Base-by-base conservation (phyloP, 1,284 basidiomycete species). In the Ustilago nuda region DNA sequence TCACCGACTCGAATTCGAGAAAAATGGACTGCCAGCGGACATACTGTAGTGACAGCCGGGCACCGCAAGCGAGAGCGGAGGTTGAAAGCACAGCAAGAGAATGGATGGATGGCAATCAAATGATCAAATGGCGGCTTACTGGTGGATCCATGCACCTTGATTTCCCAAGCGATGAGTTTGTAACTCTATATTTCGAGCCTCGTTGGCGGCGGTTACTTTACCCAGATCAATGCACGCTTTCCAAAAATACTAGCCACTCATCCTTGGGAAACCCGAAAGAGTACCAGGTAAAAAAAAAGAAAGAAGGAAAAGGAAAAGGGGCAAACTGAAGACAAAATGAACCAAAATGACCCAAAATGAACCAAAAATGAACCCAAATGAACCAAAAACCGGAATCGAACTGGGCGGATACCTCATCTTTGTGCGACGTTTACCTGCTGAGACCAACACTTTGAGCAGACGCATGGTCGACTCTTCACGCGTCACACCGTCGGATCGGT, bases 101-200 rank as follows among this genome's bases (percentile, higher is more conserved):
- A 1, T 45, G 39, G 7, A 43, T 19, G 53, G 53, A 13, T 41
- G 35, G 37, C 53, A 55, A 2, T 13, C 48, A 30, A 50, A 30
- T 30, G 48, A 7, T 13, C 48, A 30, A 50, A 30, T 30, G 48
- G 46, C 50, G 56, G 56, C 56, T 60, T 60, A 37, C 36, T 13
- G 23, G 37, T 48, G 56, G 13, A 48, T 60, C 56, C 33, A 62
- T 63, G 56, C 46, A 56, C 19, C 7, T 32, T 41, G 27, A 50
- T 51, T 70, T 56, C 54, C 67, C 61, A 64, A 64, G 61, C 61
- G 67, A 70, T 51, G 67, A 27, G 58, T 70, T 70, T 70, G 61
- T 30, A 69, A 69, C 41, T 59, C 53, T 55, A 60, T 41, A 43
- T 52, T 51, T 48, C 35, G 15, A 36, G 41, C 32, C 15, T 33